phyloP scores from a whole-genome alignment of 495 filamentous ascomycete genomes.

The Xylaria castorea region DNA sequence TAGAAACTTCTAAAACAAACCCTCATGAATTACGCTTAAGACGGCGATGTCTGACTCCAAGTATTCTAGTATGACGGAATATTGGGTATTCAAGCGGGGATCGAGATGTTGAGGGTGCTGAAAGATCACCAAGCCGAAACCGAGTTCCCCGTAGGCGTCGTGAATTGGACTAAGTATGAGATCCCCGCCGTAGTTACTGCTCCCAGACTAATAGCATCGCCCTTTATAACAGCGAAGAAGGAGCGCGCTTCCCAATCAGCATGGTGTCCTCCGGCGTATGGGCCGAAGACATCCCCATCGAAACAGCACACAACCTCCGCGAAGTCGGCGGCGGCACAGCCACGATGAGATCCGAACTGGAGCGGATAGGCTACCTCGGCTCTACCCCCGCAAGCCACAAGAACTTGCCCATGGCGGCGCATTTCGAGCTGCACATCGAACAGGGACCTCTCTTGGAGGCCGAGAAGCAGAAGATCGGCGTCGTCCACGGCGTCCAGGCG shows the following conservation, averaged over 20 bases:
- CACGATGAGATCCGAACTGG: conserved; percentile 71
- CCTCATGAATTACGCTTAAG: too few species aligned
- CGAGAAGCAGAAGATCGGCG: conserved; percentile 66
- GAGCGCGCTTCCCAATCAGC: conserved; percentile 78
- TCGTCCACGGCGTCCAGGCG: conserved; percentile 71
- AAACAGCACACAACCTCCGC: conserved; percentile 64
- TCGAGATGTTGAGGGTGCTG: conserved; percentile 73
- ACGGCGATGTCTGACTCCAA: too few species aligned
- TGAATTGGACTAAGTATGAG: conserved; percentile 84
- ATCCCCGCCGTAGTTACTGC: neutral
- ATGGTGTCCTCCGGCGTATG: conserved; percentile 82
- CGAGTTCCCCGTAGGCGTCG: conserved; percentile 71
- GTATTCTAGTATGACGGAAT: conserved; percentile 68
- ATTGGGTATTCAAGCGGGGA: conserved; percentile 72
- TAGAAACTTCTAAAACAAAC: too few species aligned
- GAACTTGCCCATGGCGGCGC: conserved; percentile 73
- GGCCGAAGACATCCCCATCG: conserved; percentile 69
- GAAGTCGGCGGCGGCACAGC: conserved; percentile 60
- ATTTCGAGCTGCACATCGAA: conserved; percentile 86
- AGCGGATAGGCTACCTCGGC: conserved; percentile 76
- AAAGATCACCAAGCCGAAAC: conserved; percentile 74
- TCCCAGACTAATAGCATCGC: neutral
- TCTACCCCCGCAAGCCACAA: conserved; percentile 61
- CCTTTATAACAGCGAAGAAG: conserved; percentile 63
- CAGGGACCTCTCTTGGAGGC: conserved; percentile 74